Conservation (phyloP, 352 stramenopile genomes). For the Phytophthora pisi region DNA sequence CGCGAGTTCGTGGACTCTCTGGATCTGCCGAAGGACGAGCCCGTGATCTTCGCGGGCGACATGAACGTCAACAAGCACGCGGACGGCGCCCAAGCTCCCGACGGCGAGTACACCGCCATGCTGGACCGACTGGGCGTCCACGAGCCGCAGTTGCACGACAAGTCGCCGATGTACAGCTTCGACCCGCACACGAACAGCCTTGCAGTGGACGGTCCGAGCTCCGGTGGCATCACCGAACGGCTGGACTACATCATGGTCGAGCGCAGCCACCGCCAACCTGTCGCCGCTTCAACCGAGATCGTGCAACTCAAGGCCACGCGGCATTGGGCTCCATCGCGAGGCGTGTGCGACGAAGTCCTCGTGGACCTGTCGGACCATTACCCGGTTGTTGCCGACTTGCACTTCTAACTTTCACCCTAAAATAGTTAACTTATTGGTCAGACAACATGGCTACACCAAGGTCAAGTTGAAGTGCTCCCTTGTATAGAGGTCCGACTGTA, state of each 20-base stretch:
- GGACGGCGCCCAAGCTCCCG: slow-evolving; percentile 15
- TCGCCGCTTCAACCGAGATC: slow-evolving; percentile 36
- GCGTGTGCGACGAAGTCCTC: slow-evolving; percentile 36
- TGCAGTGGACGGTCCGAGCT: slow-evolving; percentile 64
- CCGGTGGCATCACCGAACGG: slow-evolving; percentile 56
- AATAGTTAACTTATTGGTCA: slow-evolving; percentile 24
- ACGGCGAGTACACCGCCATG: slow-evolving; percentile 57
- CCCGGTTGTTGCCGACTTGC: slow-evolving; percentile 60
- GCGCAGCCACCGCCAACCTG: slow-evolving; percentile 40
- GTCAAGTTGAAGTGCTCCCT: slow-evolving; percentile 2
- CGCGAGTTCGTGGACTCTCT: slow-evolving; percentile 58
- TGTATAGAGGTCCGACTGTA: slow-evolving; percentile 3
- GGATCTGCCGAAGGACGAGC: slow-evolving; percentile 48
- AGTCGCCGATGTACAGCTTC: slow-evolving; percentile 62
- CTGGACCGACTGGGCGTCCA: slow-evolving; percentile 42
- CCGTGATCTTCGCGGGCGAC: slow-evolving; percentile 62
- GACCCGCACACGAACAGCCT: slow-evolving; percentile 65
- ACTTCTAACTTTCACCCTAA: slow-evolving; percentile 36
- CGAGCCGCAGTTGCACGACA: slow-evolving; percentile 37
- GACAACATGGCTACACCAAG: slow-evolving; percentile 7
- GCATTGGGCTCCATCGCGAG: slow-evolving; percentile 36
- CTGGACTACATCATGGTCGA: slow-evolving; percentile 69
- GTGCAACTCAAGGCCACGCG: slow-evolving; percentile 63
- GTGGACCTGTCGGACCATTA: slow-evolving; percentile 77
- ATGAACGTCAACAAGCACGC: slow-evolving; percentile 66